Percentiles rank a stretch among this genome's conserved stretches.
These are phyloP conservation scores for Coemansia sp. DNA, from an alignment of 192 early-diverging fungal genomes.

Conservation along the genomic window DNA sequence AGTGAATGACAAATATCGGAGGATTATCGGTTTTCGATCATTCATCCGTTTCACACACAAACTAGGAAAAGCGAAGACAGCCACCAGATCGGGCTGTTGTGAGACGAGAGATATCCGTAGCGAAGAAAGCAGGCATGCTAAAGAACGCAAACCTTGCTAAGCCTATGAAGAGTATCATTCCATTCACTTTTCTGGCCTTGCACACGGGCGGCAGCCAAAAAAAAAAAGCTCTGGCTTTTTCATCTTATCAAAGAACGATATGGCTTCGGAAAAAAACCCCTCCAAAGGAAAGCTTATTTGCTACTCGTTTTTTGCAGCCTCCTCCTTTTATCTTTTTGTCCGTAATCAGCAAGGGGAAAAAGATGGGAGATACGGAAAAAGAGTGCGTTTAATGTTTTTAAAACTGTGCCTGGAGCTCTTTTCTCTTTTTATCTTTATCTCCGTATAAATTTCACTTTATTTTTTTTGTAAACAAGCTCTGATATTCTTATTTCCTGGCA, in stretches of 20 bases:
- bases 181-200: too few relatives aligned
- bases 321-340: background rate
- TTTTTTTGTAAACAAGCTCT: slow-evolving; percentile 1
- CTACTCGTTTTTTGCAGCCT: background rate
- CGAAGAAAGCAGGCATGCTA: too few relatives aligned
- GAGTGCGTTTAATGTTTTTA: too few relatives aligned
- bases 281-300: too few relatives aligned
- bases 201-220: too few relatives aligned
- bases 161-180: too few relatives aligned
- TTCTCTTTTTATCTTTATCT: background rate
- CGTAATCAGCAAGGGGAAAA: background rate
- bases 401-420: background rate
- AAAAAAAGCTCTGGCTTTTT: background rate
- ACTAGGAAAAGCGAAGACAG: background rate
- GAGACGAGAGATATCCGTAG: too few relatives aligned
- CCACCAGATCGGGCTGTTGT: too few relatives aligned
- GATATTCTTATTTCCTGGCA: background rate
- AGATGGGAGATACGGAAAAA: too few relatives aligned
- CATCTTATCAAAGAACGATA: background rate
- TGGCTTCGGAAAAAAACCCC: background rate
- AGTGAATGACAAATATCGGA: background rate
- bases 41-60: background rate
- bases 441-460: slow-evolving; percentile 3
- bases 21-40: background rate
- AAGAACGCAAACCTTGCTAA: too few relatives aligned